Percentiles rank a stretch among this genome's conserved stretches.
Evolutionary conservation across 768 basidiomycete species (phyloP).

Genomic region (Paxillus involutus): DNA sequence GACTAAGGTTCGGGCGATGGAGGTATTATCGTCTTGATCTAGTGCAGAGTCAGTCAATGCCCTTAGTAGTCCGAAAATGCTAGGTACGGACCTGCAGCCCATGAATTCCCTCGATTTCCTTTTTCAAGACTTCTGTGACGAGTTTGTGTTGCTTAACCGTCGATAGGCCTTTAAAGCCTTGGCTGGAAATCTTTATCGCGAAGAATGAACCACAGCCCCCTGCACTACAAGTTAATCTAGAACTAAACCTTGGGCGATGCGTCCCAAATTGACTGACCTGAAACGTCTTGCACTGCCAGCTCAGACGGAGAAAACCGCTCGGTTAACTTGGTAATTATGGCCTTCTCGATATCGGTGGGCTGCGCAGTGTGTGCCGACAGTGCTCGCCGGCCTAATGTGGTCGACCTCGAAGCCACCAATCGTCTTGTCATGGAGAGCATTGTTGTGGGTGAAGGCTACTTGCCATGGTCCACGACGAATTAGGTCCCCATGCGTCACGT

Average conservation of each 20-base stretch:
- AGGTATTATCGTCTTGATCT: slow-evolving; percentile 46
- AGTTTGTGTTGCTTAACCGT: slow-evolving; percentile 93
- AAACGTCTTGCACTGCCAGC: slow-evolving; percentile 90
- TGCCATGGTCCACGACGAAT: not conserved
- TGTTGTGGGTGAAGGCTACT: slow-evolving; percentile 9
- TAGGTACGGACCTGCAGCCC: slow-evolving; percentile 78
- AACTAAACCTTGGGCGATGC: not conserved
- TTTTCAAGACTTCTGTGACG: slow-evolving; percentile 82
- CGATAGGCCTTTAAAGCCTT: slow-evolving; percentile 81
- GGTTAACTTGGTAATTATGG: slow-evolving; percentile 71
- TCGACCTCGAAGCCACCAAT: slow-evolving; percentile 23
- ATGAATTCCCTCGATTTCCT: slow-evolving; percentile 90
- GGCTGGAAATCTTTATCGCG: slow-evolving; percentile 83
- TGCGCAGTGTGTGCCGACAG: slow-evolving; percentile 25
- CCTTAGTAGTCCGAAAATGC: not conserved
- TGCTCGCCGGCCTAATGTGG: slow-evolving; percentile 27
- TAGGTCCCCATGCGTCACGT: not conserved
- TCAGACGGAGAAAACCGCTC: slow-evolving; percentile 76
- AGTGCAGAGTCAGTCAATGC: slow-evolving; percentile 8
- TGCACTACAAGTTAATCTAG: slow-evolving; percentile 29
- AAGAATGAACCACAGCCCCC: slow-evolving; percentile 99
- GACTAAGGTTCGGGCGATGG: slow-evolving; percentile 10
- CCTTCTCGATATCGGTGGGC: slow-evolving; percentile 40
- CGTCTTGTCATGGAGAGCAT: slow-evolving; percentile 38
- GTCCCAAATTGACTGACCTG: slow-evolving; percentile 57